Conservation (phyloP, 306 rosid genomes). For the Erythrophleum fordii region DNA sequence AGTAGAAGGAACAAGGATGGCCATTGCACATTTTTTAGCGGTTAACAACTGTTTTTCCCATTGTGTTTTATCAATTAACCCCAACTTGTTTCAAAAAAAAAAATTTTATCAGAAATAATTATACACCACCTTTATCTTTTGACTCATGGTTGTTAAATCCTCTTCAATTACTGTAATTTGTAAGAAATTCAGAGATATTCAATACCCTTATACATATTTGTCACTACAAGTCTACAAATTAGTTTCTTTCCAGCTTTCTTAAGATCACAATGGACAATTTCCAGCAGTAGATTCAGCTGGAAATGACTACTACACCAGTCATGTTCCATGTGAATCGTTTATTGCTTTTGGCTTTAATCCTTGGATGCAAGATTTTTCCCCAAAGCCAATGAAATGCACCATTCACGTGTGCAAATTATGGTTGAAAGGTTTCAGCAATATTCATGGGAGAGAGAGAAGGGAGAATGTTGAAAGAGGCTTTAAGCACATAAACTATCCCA, state of each 20-base stretch:
- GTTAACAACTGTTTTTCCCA: background rate
- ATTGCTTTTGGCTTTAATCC: conserved; percentile 24
- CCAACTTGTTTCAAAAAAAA: background rate
- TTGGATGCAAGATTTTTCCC: conserved; percentile 14
- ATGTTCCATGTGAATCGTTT: conserved; percentile 1
- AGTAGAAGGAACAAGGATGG: background rate
- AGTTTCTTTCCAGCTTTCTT: background rate
- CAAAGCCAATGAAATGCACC: conserved; percentile 7
- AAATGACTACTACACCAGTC: background rate
- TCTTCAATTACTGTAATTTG: background rate
- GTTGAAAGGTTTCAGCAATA: conserved; percentile 16
- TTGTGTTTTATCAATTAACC: background rate
- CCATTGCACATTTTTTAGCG: background rate
- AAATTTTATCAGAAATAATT: background rate
- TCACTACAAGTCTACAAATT: conserved; percentile 10
- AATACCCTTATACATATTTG: background rate
- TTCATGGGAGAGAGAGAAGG: background rate
- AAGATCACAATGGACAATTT: conserved; percentile 8
- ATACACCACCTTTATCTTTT: background rate
- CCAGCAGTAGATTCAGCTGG: background rate
- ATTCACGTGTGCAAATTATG: background rate
- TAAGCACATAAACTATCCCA: background rate
- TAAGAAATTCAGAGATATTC: conserved; percentile 18
- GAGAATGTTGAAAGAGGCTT: background rate
- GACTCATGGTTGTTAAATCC: background rate